Base-by-base conservation (phyloP, 2,329 filamentous ascomycete genomes). In the Microascus cirrosus region DNA sequence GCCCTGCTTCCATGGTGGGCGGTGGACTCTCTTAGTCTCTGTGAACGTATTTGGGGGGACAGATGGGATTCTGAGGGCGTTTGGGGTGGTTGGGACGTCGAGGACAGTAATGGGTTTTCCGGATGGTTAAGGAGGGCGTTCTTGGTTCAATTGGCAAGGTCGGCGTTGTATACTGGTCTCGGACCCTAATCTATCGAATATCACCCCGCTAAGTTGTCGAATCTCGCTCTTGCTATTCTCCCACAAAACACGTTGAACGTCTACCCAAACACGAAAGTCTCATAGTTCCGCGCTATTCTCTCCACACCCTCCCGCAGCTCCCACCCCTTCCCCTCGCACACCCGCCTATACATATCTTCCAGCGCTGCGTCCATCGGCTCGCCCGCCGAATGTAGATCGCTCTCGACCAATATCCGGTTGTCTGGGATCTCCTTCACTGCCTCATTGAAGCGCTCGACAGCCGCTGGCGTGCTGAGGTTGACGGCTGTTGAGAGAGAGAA, bases 401-500 rank as follows among this genome's bases (percentile, higher is more conserved):
- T 97, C 71, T 99, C 94, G 2, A 95, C 79, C 22, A 99, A 77
- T 13, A 99, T 74, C 57, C 85, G 80, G 63, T 93, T 82, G 62
- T 90, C 87, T 0, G 94, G 93, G 2, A 95, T 77, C 2, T 80
- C 79, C 60, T 79, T 81, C 54, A 97, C 79, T 22, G 91, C 84
- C 25, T 82, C 78, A 3, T 82, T 82, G 58, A 85, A 81, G 64
- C 74, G 76, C 52, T 61, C 67, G 69, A 70, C 73, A 2, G 53
- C 45, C 1, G 60, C 25, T n/a, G 28, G 12, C 24, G 56, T 42
- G 35, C 79, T 78, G 64, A 92, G 81, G 67, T 97, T 99, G 65
- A 99, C 87, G 6, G 84, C 85, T 0, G 79, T 79, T 1, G 91
- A 96, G 67, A 97, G 95, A 1, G 91, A 96, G 65, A 95, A 92